These are phyloP conservation scores for Suillus sp. DNA, from an alignment of 768 basidiomycete genomes.

Conservation along the genomic window DNA sequence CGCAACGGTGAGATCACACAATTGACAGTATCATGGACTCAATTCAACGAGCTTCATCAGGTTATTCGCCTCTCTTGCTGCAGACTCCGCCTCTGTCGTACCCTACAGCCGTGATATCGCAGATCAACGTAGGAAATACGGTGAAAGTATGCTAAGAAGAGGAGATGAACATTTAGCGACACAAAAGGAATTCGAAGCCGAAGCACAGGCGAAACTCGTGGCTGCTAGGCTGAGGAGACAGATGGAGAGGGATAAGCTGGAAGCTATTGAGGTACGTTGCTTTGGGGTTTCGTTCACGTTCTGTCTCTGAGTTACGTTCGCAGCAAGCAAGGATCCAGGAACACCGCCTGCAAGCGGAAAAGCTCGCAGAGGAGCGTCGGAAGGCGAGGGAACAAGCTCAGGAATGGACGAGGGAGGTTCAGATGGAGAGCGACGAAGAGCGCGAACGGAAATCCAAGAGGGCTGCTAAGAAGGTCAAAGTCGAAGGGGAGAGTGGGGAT, in stretches of 20 bases:
- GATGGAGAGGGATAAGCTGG: conserved; percentile 71
- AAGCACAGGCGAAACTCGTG: conserved; percentile 72
- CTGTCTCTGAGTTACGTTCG: neutral
- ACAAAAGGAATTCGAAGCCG: conserved; percentile 72
- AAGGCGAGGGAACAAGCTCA: conserved; percentile 76
- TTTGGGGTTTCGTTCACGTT: conserved; percentile 9
- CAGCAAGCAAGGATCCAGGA: conserved; percentile 66
- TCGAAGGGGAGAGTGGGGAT: conserved; percentile 52
- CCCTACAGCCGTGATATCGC: conserved; percentile 89
- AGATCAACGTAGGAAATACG: conserved; percentile 87
- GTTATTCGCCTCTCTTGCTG: conserved; percentile 81
- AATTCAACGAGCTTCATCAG: conserved; percentile 40
- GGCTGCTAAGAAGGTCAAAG: conserved; percentile 52
- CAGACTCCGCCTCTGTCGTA: conserved; percentile 64
- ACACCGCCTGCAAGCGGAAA: conserved; percentile 69
- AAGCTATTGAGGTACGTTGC: conserved; percentile 62
- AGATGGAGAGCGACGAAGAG: conserved; percentile 77
- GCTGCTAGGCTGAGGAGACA: conserved; percentile 76
- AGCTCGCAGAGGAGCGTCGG: conserved; percentile 77
- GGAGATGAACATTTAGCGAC: conserved; percentile 76
- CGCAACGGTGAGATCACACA: conserved; percentile 66
- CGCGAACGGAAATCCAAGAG: conserved; percentile 66
- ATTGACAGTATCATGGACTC: neutral
- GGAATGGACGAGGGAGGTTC: conserved; percentile 72
- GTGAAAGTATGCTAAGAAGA: conserved; percentile 80